Evolutionary conservation across 306 rosid species (phyloP), one percentile per base, ranked within the genome.

Genomic region (Vicia villosa): DNA sequence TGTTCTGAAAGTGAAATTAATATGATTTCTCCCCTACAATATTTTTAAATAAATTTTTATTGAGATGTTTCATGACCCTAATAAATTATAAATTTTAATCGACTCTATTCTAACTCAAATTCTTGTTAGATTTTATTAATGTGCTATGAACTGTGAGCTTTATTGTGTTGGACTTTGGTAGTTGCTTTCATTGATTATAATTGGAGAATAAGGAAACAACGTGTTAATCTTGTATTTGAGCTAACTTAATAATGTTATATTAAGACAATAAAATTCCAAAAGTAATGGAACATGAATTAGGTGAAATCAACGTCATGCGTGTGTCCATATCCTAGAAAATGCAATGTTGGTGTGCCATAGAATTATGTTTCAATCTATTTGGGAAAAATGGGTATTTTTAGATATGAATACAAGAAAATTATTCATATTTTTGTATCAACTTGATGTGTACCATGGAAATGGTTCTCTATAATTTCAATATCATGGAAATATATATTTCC

Each of bases 281-380:
- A 50, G 42, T 14, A 21, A 61, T 55, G 21, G 54, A 74, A 69
- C 64, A 62, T 69, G 41, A 79, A 66, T 5, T 21, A 34, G 43
- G 47, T 52, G 37, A 19, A 37, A 16, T 63, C 52, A 0, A 15
- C 42, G 17, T 52, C 60, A 69, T 63, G 70, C 64, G 49, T 64
- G 74, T 72, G 26, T 80, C 54, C 52, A 20, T 21, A 67, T 56
- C 67, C 77, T 70, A 70, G 61, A 56, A 79, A 56, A 6, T 63
- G n/a, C 52, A 69, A 19, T 9, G 43, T 17, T 15, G 63, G 40
- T 34, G 11, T 59, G 4, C 40, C 17, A 50, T 70, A 47, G 65
- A 54, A 40, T 37, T 62, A 67, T 72, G 71, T 50, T 60, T 73
- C 41, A 6, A 37, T 54, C 1, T 0, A 47, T 45, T 74, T 21